Evolutionary conservation across 1,284 basidiomycete genomes (phyloP).

Genomic region (Cryptococcus sp.): DNA sequence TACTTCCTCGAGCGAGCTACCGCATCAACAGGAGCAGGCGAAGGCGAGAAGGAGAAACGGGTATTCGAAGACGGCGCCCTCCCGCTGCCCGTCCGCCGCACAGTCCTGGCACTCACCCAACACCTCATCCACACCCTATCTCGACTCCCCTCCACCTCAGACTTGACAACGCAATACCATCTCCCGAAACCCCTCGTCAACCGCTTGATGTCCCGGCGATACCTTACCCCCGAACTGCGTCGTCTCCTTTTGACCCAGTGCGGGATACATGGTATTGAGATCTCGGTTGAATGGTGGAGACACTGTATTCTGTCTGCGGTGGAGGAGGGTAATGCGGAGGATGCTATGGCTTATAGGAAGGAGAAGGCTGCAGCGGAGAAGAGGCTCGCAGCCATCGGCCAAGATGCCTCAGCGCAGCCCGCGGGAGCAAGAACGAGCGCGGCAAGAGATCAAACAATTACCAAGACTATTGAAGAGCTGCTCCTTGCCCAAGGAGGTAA

Average conservation of each 20-base stretch:
- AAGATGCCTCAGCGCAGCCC: neutral
- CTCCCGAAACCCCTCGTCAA: conserved; percentile 5
- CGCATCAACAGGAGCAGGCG: no score
- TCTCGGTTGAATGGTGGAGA: conserved; percentile 12
- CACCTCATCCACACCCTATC: conserved; percentile 10
- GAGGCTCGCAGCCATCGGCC: neutral
- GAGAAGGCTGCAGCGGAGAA: neutral
- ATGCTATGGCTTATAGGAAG: conserved; percentile 5
- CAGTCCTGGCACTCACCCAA: conserved; percentile 2
- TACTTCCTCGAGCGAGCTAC: neutral
- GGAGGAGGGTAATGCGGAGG: conserved; percentile 7
- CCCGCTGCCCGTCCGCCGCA: conserved; percentile 4
- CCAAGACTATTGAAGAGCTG: neutral
- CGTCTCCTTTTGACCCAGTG: conserved; percentile 8
- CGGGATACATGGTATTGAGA: neutral
- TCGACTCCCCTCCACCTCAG: conserved; percentile 16
- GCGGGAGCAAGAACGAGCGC: neutral
- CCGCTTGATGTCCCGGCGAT: conserved; percentile 11
- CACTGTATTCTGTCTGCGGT: conserved; percentile 16
- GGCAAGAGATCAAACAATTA: neutral
- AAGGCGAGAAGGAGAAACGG: neutral
- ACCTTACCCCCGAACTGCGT: conserved; percentile 11
- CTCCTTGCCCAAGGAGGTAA: neutral
- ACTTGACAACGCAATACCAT: neutral
- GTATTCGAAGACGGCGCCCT: conserved; percentile 5